phyloP scores from a whole-genome alignment of 352 stramenopile species.

The Pythium sp. region DNA sequence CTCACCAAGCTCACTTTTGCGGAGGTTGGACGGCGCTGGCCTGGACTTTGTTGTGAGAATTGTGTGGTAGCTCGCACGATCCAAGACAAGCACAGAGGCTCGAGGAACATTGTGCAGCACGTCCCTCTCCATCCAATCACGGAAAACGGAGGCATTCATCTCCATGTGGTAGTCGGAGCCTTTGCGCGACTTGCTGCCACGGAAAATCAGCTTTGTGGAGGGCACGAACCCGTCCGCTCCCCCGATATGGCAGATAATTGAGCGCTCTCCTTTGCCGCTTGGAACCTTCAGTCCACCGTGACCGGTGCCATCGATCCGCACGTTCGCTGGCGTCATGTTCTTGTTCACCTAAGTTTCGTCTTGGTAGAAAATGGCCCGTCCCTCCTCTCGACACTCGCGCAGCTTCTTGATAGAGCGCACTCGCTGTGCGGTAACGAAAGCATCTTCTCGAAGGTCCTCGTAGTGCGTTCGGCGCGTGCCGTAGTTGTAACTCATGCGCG shows the following conservation, averaged over 20 bases:
- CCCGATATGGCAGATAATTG: constrained; percentile 24
- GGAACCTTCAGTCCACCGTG: constrained; percentile 21
- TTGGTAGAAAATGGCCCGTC: constrained; percentile 14
- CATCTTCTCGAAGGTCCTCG: neutral
- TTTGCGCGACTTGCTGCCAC: constrained; percentile 23
- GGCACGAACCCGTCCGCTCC: constrained; percentile 16
- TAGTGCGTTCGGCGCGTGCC: no score
- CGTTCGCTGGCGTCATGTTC: constrained; percentile 17
- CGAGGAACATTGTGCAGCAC: neutral
- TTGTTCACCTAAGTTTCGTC: constrained; percentile 21
- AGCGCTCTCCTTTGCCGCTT: constrained; percentile 19
- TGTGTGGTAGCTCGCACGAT: neutral
- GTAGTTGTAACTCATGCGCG: neutral
- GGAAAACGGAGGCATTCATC: constrained; percentile 25
- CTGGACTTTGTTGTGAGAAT: neutral
- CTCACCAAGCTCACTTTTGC: neutral
- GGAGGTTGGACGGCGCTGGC: neutral
- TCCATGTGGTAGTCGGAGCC: constrained; percentile 29
- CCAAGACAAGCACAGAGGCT: neutral
- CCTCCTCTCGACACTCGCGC: neutral
- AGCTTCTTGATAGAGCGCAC: neutral
- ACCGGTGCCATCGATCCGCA: constrained; percentile 15
- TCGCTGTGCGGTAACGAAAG: neutral
- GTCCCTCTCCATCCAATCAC: constrained; percentile 21
- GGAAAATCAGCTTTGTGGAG: constrained; percentile 22